Base-by-base conservation (phyloP, 2,329 filamentous ascomycete genomes). In the Colletotrichum sp. region DNA sequence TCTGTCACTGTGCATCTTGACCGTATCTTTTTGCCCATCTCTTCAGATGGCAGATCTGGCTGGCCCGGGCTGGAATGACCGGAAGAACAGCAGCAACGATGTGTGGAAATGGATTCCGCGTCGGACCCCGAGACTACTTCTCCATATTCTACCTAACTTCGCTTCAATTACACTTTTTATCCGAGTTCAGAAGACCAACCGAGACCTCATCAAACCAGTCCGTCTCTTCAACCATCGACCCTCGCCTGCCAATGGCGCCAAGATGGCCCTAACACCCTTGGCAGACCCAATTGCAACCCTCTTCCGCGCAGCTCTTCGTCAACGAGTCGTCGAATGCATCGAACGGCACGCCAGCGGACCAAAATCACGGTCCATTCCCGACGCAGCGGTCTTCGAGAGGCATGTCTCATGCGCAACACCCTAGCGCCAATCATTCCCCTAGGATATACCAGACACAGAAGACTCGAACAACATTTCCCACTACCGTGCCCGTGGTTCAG, bases 261-360 rank as follows among this genome's bases (percentile, higher is more conserved):
- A 72, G 69, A 59, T 24, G 18, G 59, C 73, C 43, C 55, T 70
- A 59, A 30, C 24, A 43, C 67, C 55, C 73, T 75, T 68, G 73
- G 73, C 69, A 43, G 24, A 72, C 28, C 36, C 60, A 48, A 18
- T 4, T 61, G 52, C 26, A 36, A 71, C 59, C 26, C 59, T 21
- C 39, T 32, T n/a, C 67, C 39, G n/a, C 64, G 13, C 55, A 36
- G 34, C 21, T 34, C 36, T 39, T 73, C 64, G 70, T 65, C 64
- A 60, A 71, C 57, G 4, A 68, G 18, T 64, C 28, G n/a, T 64
- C 24, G 73, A 67, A 68, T 43, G 69, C 69, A 64, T 75, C 69
- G n/a, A 72, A 28, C 32, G 30, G 32, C 48, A 68, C 55, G 57
- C 32, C 59, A 32, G 9, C 21, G 4, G 24, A 8, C 13, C 57